Evolutionary conservation across 768 basidiomycete species (phyloP), one percentile per base, ranked within the genome.

Genomic region (Cystofilobasidium capitatum): DNA sequence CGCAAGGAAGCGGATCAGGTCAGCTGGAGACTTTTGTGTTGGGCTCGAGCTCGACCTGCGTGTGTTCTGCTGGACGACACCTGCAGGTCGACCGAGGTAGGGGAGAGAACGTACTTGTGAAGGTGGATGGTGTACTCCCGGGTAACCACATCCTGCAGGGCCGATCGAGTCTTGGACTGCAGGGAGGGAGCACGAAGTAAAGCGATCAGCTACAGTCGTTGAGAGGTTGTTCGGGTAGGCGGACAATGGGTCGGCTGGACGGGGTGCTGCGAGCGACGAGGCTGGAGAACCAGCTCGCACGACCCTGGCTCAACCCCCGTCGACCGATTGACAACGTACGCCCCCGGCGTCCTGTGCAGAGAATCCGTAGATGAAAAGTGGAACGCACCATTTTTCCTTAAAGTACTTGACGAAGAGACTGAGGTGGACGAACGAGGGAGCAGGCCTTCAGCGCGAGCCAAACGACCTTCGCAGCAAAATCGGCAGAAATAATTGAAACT

Each of bases 61-160:
- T n/a, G n/a, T n/a, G n/a, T n/a, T n/a, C n/a, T n/a, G n/a, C n/a
- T n/a, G n/a, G n/a, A n/a, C n/a, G n/a, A n/a, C n/a, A n/a, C n/a
- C n/a, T n/a, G n/a, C n/a, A n/a, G n/a, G n/a, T 73, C 88, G 89
- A 79, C 91, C 89, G 49, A 92, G 90, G 72, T n/a, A n/a, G n/a
- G n/a, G n/a, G n/a, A n/a, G n/a, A n/a, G n/a, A n/a, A n/a, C n/a
- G n/a, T 80, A 86, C 80, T 94, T 96, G 86, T 96, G 91, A 45
- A 97, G 81, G 81, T 96, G 91, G 82, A 97, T 88, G 76, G 94
- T 97, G 87, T 97, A 96, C 79, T 99, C 94, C 76, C 93, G 87
- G 72, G 93, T 89, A 72, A 97, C 94, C 81, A 97, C 94, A 79
- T 98, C 94, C 80, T 89, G 85, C 78, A 97, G 89, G 64, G 94